phyloP scores from a whole-genome alignment of 345 rosid genomes.

The Ceriops zippeliana region DNA sequence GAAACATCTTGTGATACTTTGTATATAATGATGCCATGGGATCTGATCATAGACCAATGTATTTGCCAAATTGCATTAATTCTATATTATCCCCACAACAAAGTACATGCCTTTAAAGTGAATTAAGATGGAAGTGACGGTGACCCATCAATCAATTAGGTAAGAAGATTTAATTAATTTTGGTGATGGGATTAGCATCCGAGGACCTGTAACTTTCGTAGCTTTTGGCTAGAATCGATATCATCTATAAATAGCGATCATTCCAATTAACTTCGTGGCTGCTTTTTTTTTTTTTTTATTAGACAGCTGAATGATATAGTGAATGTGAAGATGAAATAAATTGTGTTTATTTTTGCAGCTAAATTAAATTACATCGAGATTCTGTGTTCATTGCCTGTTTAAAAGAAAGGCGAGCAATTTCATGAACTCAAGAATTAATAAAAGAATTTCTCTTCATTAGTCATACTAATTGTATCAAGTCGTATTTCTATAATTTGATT shows the following conservation, averaged over 20 bases:
- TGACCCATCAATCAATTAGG: background rate
- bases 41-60: background rate
- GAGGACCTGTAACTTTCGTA: constrained; percentile 20
- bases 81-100: no score
- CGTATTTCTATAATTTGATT: no score
- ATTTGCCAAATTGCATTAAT: background rate
- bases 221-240: constrained; percentile 11
- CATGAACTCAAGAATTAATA: no score
- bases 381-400: no score
- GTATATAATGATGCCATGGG: background rate
- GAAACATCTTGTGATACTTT: constrained; percentile 13
- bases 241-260: background rate
- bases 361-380: no score
- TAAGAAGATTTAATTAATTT: background rate
- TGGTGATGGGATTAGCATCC: constrained; percentile 20
- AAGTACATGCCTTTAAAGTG: background rate
- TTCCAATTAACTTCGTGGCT: background rate
- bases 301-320: background rate
- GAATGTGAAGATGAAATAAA: no score
- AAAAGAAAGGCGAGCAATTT: no score
- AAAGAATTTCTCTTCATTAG: no score
- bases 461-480: no score
- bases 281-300: background rate
- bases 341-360: no score
- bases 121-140: background rate